phyloP scores from a whole-genome alignment of 1,284 basidiomycete genomes.

The Apiotrichum domesticum region DNA sequence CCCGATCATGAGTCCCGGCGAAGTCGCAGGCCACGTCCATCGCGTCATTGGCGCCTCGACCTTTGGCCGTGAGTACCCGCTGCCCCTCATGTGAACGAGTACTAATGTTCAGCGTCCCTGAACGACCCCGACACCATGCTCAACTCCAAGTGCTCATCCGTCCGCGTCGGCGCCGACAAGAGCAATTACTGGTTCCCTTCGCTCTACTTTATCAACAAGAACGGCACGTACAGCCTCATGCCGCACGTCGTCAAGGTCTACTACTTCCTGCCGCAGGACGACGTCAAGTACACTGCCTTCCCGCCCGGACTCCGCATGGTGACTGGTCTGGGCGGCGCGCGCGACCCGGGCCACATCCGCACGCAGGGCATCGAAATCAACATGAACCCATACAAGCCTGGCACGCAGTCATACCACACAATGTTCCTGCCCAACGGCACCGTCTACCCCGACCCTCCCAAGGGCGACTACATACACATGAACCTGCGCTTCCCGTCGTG shows the following conservation, averaged over 20 bases:
- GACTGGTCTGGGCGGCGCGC: slow-evolving; percentile 38
- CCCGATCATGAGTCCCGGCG: slow-evolving; percentile 42
- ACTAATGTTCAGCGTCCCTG: no score
- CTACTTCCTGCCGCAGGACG: slow-evolving; percentile 27
- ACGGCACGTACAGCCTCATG: slow-evolving; percentile 27
- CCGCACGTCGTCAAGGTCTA: slow-evolving; percentile 30
- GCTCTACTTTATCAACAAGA: slow-evolving; percentile 45
- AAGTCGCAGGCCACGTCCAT: slow-evolving; percentile 41
- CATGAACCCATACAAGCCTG: slow-evolving; percentile 7
- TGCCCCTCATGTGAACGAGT: no score
- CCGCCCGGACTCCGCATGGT: slow-evolving; percentile 49
- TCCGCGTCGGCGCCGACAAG: slow-evolving; percentile 26
- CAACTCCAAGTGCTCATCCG: slow-evolving; percentile 27
- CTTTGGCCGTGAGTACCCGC: slow-evolving; percentile 25
- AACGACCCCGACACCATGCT: slow-evolving; percentile 19
- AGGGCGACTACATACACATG: not conserved
- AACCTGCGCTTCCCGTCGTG: slow-evolving; percentile 38
- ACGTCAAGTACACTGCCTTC: slow-evolving; percentile 23
- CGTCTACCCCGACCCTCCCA: not conserved
- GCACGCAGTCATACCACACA: not conserved
- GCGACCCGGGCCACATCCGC: not conserved
- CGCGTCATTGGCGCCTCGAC: slow-evolving; percentile 38
- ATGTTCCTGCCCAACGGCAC: slow-evolving; percentile 16
- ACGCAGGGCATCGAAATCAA: not conserved
- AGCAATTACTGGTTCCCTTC: slow-evolving; percentile 45